Base-by-base conservation (phyloP, 495 filamentous ascomycete genomes). In the Podospora australis region DNA sequence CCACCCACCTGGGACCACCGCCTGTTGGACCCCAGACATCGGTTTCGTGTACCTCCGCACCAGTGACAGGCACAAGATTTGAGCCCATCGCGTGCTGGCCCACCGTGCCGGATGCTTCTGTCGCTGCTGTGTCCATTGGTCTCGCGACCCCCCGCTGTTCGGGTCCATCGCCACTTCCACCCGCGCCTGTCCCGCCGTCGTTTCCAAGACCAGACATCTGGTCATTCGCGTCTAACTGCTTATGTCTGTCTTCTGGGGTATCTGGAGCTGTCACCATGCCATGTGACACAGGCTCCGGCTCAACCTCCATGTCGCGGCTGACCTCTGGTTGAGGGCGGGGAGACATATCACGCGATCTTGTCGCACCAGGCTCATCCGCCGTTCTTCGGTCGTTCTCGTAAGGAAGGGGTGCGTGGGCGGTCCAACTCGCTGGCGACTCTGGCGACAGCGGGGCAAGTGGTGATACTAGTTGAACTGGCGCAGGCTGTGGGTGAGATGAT, bases 191-290 rank as follows among this genome's bases (percentile, higher is more conserved):
- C n/a, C 25, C 25, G 13, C 45, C 30, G 21, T 53, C 50, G 22
- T 42, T 53, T 21, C 16, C 52, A 38, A 29, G 46, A n/a, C 39
- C 48, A 29, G 41, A 3, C 56, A 52, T 46, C 0, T 66, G 62
- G 6, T 67, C 60, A 6, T 72, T 65, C 14, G 41, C 50, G 8
- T 71, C 69, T 25, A 58, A 48, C 40, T 59, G 66, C 52, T 73
- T 72, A 9, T 65, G 57, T 2, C 57, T 32, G 14, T 64, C 57
- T 1, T 65, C 58, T n/a, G 44, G 35, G 29, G 49, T 29, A 24
- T 48, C 55, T 6, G 41, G 50, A 23, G 41, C 9, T 1, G 32
- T 32, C 2, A 40, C 24, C 16, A 49, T 29, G 41, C 47, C 44
- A 8, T 53, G 48, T 6, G 48, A 11, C 10, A 49, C 59, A 19